A percentile compares a stretch with the other conserved stretches of the same genome.
phyloP scores from a whole-genome alignment of 1,284 basidiomycete species.

The Ustilago loliicola region DNA sequence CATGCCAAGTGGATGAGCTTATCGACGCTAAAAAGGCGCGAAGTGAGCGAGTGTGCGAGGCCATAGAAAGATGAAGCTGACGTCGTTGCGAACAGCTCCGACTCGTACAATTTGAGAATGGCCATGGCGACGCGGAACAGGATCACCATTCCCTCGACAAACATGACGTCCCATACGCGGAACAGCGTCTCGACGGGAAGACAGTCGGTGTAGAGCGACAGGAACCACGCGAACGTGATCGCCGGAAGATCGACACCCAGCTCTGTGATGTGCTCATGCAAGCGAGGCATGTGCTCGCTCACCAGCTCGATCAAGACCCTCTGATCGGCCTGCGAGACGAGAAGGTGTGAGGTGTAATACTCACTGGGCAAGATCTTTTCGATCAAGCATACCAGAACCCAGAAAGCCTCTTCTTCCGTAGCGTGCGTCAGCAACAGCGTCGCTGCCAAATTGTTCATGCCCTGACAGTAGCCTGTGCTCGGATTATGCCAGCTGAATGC shows the following conservation, averaged over 20 bases:
- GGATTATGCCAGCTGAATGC: constrained; percentile 84
- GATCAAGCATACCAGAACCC: constrained; percentile 86
- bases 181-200: constrained; percentile 82
- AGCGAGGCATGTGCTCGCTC: constrained; percentile 80
- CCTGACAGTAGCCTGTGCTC: constrained; percentile 71
- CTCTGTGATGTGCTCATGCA: constrained; percentile 81
- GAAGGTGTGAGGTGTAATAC: constrained; percentile 71
- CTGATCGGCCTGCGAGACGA: constrained; percentile 91
- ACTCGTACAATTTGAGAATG: constrained; percentile 85
- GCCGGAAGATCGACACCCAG: constrained; percentile 91
- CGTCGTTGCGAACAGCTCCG: constrained; percentile 83
- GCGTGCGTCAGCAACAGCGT: constrained; percentile 92
- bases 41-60: constrained; percentile 85
- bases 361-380: constrained; percentile 73
- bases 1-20: constrained; percentile 76
- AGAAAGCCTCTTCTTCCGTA: constrained; percentile 96
- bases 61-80: constrained; percentile 89
- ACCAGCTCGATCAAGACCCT: constrained; percentile 90
- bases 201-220: constrained; percentile 95
- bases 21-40: constrained; percentile 91
- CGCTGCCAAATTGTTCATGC: constrained; percentile 95
- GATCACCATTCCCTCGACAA: constrained; percentile 91
- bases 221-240: constrained; percentile 97
- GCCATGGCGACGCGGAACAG: constrained; percentile 86
- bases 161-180: constrained; percentile 82